Base-by-base conservation (phyloP, 139 green algal genomes). In the Trebouxia sp. region DNA sequence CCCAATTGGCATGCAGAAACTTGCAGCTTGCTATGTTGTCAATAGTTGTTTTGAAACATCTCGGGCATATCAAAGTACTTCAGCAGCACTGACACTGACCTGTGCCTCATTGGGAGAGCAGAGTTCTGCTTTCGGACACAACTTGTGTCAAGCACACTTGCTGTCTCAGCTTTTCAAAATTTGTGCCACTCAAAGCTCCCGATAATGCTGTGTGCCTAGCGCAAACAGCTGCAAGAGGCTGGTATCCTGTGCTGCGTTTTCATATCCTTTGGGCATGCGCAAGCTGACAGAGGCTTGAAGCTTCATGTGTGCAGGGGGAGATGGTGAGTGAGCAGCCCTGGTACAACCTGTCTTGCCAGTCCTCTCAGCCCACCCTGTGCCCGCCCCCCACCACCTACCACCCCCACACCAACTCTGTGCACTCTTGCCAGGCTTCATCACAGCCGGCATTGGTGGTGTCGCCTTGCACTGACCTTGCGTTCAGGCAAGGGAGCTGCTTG, bases 321-420 rank as follows among this genome's bases (percentile, higher is more conserved):
- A 38, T 30, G 30, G 41, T 85, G 20, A 78, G 65, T 58, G 28
- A 43, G 11, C 47, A 58, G 28, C 83, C 83, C 38, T 89, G 83
- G 83, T 85, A 66, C 80, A 81, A 89, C 70, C 47, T 87, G 83
- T 67, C 65, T 28, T 50, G 51, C 8, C 77, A 84, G 72, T 66
- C 75, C 17, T 4, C 26, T 15, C 39, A 83, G 74, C 78, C 83
- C 3, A 41, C 62, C 14, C 11, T 72, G 10, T 28, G 62, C 32
- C 32, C 3, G 17, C 69, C 69, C 24, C 24, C 1, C 69, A 41
- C 4, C 41, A 20, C 24, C 2, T 77, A 38, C 42, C 35, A 53
- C 41, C 41, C n/a, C 42, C 39, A 37, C 69, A 53, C 26, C 26
- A 55, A 37, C 26, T 6, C 26, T 11, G 35, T 55, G 17, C 67